phyloP scores from a whole-genome alignment of 352 stramenopile species.

The Pythium plurisporium region DNA sequence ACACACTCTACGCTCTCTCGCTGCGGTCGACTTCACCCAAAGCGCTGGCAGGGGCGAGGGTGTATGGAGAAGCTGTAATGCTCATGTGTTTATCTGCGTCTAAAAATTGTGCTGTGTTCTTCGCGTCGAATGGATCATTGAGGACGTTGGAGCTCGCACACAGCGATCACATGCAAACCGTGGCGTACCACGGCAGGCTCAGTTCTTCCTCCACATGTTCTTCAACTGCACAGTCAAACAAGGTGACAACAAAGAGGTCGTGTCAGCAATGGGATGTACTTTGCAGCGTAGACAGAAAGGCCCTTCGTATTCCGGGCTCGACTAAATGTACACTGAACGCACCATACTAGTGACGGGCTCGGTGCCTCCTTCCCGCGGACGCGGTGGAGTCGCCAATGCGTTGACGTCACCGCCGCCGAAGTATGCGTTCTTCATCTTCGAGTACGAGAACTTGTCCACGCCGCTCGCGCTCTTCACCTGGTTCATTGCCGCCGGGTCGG shows the following conservation, averaged over 20 bases:
- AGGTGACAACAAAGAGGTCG: not conserved
- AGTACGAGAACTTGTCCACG: slow-evolving; percentile 27
- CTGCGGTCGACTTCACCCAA: not conserved
- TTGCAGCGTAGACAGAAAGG: not conserved
- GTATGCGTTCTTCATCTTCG: slow-evolving; percentile 27
- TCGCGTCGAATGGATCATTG: slow-evolving; percentile 4
- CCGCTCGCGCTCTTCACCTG: slow-evolving; percentile 20
- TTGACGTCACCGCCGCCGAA: slow-evolving; percentile 21
- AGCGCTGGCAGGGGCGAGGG: too few relatives aligned
- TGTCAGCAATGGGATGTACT: slow-evolving; percentile 1
- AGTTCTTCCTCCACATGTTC: slow-evolving; percentile 84
- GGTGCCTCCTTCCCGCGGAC: slow-evolving; percentile 10
- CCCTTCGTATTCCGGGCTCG: not conserved
- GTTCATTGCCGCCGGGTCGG: slow-evolving; percentile 9
- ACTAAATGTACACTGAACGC: slow-evolving; percentile 21
- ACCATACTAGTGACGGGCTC: slow-evolving; percentile 28
- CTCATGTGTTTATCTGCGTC: slow-evolving; percentile 20
- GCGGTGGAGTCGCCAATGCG: slow-evolving; percentile 13
- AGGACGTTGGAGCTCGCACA: slow-evolving; percentile 1
- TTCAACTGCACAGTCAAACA: slow-evolving; percentile 45
- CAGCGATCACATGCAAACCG: not conserved
- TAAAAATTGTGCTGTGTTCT: slow-evolving; percentile 10
- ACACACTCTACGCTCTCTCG: slow-evolving; percentile 3
- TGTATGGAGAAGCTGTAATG: not conserved
- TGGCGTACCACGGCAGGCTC: slow-evolving; percentile 15